A percentile compares a stretch with the other conserved stretches of the same genome.
phyloP scores from a whole-genome alignment of 352 stramenopile genomes.

The Globisporangium paddicum region DNA sequence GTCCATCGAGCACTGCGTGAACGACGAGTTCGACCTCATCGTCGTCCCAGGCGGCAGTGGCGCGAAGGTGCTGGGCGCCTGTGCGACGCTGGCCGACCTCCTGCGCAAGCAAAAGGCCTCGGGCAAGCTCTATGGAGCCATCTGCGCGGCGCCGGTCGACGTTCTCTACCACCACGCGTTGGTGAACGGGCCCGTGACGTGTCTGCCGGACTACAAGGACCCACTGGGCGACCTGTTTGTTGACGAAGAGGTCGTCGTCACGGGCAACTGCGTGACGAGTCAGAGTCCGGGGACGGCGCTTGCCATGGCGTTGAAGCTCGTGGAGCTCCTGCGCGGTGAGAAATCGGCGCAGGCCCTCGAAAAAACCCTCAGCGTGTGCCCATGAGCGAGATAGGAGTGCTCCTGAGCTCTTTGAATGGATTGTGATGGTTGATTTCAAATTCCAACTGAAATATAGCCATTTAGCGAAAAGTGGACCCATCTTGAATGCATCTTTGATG shows the following conservation, averaged over 20 bases:
- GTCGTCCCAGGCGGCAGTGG: slow-evolving; percentile 55
- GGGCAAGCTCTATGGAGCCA: slow-evolving; percentile 43
- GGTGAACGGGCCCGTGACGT: slow-evolving; percentile 34
- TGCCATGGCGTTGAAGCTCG: slow-evolving; percentile 43
- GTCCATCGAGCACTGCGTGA: slow-evolving; percentile 49
- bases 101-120: slow-evolving; percentile 48
- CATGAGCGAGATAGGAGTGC: neutral
- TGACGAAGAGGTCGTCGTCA: slow-evolving; percentile 45
- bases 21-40: slow-evolving; percentile 60
- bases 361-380: slow-evolving; percentile 1
- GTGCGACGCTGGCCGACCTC: slow-evolving; percentile 31
- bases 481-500: too few relatives aligned
- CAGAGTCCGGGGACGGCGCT: slow-evolving; percentile 56
- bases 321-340: slow-evolving; percentile 56
- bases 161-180: slow-evolving; percentile 55
- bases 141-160: slow-evolving; percentile 46
- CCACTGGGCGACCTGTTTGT: slow-evolving; percentile 45
- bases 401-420: neutral
- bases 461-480: too few relatives aligned
- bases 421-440: neutral
- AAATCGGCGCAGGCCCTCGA: slow-evolving; percentile 14
- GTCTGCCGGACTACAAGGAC: slow-evolving; percentile 27
- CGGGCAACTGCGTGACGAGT: slow-evolving; percentile 62
- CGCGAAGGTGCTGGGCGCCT: slow-evolving; percentile 42
- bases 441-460: neutral